These are phyloP conservation scores for Corymbia calophylla DNA, from an alignment of 441 rosid genomes.

Conservation along the genomic window DNA sequence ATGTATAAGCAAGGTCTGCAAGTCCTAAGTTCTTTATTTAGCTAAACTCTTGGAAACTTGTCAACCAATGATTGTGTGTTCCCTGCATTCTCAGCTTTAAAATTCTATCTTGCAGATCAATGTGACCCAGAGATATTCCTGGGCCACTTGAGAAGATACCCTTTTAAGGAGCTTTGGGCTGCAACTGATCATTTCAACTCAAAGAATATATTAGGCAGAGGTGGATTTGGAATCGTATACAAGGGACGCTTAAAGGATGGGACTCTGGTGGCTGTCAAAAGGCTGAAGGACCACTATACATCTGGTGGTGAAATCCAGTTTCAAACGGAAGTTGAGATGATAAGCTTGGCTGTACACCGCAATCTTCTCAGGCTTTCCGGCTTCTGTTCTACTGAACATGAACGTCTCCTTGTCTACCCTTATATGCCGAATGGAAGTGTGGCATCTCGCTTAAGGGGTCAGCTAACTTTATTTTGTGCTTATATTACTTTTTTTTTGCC, in stretches of 20 bases:
- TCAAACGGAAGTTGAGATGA: conserved; percentile 93
- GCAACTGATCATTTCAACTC: conserved; percentile 88
- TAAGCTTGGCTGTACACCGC: conserved; percentile 88
- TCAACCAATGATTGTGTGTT: neutral
- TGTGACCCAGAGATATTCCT: conserved; percentile 74
- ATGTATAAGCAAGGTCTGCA: neutral
- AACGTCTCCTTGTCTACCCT: conserved; percentile 88
- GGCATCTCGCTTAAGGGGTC: conserved; percentile 84
- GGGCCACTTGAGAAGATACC: conserved; percentile 80
- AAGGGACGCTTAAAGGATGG: conserved; percentile 77
- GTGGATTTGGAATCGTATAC: conserved; percentile 92
- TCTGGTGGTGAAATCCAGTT: conserved; percentile 93
- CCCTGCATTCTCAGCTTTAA: neutral
- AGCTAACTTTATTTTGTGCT: neutral
- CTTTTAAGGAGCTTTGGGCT: conserved; percentile 82
- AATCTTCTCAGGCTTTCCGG: conserved; percentile 94
- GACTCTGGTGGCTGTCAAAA: conserved; percentile 80
- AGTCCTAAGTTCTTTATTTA: neutral
- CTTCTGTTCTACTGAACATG: conserved; percentile 81
- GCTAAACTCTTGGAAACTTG: neutral
- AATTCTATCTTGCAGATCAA: conserved; percentile 54
- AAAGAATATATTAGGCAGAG: conserved; percentile 80
- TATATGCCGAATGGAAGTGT: conserved; percentile 97
- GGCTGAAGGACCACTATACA: conserved; percentile 81
- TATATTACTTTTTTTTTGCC: neutral